These are phyloP conservation scores for Colletotrichum simmondsii DNA, from an alignment of 2,329 filamentous ascomycete species.

Conservation along the genomic window DNA sequence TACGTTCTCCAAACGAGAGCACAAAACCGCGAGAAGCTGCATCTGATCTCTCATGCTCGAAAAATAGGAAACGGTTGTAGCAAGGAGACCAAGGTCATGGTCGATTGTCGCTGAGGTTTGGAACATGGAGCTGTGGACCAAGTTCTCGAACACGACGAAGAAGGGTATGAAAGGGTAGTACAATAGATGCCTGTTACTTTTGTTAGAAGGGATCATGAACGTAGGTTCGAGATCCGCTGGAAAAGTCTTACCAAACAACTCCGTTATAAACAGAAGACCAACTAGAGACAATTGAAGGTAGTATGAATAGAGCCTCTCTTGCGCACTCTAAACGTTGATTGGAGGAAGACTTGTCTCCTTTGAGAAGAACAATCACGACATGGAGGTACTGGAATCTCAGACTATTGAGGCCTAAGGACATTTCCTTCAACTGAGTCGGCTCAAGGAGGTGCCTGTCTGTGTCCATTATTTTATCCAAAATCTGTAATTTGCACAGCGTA, in stretches of 20 bases:
- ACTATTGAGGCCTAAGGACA: conserved; percentile 9
- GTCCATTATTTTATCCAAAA: neutral
- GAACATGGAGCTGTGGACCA: neutral
- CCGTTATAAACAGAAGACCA: conserved; percentile 19
- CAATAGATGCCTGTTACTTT: neutral
- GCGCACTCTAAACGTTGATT: neutral
- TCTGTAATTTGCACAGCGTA: neutral
- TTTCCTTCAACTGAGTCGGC: conserved; percentile 8
- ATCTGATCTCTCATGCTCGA: conserved; percentile 18
- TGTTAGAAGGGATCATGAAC: neutral
- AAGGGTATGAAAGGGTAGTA: conserved; percentile 23
- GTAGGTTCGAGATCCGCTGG: neutral
- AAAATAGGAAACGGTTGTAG: conserved; percentile 14
- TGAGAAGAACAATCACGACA: conserved; percentile 15
- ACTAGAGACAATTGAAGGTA: conserved; percentile 10
- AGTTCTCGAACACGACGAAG: conserved; percentile 4
- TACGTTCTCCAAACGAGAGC: neutral
- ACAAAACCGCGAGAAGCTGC: neutral
- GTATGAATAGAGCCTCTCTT: conserved; percentile 4
- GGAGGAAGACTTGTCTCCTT: neutral
- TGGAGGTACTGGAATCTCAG: conserved; percentile 16
- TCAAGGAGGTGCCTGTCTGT: neutral
- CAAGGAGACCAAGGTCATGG: neutral
- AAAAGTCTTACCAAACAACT: conserved; percentile 7
- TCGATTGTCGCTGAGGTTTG: neutral